A percentile compares a stretch with the other conserved stretches of the same genome.
Evolutionary conservation across 495 filamentous ascomycete genomes (phyloP).

Genomic region (Patellaria atrata): DNA sequence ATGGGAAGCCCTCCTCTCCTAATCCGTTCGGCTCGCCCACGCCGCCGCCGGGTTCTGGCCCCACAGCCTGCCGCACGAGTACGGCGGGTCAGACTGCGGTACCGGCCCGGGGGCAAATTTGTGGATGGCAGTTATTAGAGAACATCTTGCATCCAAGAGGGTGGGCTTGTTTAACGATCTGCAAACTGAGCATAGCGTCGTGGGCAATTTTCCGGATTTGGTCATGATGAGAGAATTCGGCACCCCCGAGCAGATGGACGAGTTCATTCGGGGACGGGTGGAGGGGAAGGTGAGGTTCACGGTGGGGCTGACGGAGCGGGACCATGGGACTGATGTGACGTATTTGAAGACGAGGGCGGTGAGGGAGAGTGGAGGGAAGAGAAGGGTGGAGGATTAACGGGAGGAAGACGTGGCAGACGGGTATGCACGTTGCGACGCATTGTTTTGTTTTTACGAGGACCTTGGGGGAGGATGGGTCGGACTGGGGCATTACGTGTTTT

Average conservation of each 20-base stretch:
- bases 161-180: slow-evolving; percentile 46
- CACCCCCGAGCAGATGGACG: slow-evolving; percentile 32
- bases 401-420: slow-evolving; percentile 47
- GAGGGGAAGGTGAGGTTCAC: slow-evolving; percentile 36
- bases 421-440: slow-evolving; percentile 43
- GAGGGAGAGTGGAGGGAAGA: slow-evolving; percentile 20
- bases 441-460: slow-evolving; percentile 45
- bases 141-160: slow-evolving; percentile 41
- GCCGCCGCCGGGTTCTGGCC: slow-evolving; percentile 42
- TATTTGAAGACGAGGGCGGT: slow-evolving; percentile 39
- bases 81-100: slow-evolving; percentile 36
- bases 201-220: slow-evolving; percentile 45
- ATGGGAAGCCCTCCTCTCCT: slow-evolving; percentile 38
- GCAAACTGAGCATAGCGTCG: slow-evolving; percentile 44
- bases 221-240: slow-evolving; percentile 45
- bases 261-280: slow-evolving; percentile 35
- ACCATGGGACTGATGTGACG: slow-evolving; percentile 45
- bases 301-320: slow-evolving; percentile 47
- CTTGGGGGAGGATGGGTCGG: slow-evolving; percentile 30
- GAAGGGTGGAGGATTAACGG: slow-evolving; percentile 40
- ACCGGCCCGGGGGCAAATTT: slow-evolving; percentile 31
- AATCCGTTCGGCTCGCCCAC: slow-evolving; percentile 35
- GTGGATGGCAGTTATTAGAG: slow-evolving; percentile 46
- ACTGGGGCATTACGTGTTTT: slow-evolving; percentile 42
- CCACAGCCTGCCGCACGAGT: slow-evolving; percentile 38